These are phyloP conservation scores for Salix caprea DNA, from an alignment of 345 rosid species.

Conservation along the genomic window DNA sequence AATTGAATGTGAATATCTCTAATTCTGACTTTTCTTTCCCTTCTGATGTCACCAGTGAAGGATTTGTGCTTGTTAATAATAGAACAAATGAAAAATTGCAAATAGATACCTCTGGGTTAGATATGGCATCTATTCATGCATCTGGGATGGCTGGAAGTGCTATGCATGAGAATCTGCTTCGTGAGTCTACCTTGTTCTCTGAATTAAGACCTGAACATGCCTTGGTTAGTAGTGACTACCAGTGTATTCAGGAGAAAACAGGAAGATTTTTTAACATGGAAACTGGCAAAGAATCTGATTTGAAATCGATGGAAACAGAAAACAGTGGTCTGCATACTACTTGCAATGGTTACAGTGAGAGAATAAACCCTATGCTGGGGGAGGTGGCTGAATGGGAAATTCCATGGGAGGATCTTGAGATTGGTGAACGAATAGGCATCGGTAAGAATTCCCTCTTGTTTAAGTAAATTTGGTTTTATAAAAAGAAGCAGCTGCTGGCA, in stretches of 20 bases:
- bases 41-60: slow-evolving; percentile 30
- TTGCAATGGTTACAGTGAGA: slow-evolving; percentile 43
- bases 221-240: slow-evolving; percentile 22
- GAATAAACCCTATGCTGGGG: slow-evolving; percentile 59
- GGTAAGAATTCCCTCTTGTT: slow-evolving; percentile 49
- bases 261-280: slow-evolving; percentile 14
- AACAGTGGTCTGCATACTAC: slow-evolving; percentile 25
- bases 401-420: slow-evolving; percentile 88
- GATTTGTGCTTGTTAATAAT: slow-evolving; percentile 23
- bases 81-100: slow-evolving; percentile 23
- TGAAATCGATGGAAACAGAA: slow-evolving; percentile 27
- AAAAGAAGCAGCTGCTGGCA: neutral
- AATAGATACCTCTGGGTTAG: slow-evolving; percentile 14
- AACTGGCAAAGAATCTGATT: slow-evolving; percentile 32
- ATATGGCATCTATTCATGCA: slow-evolving; percentile 14
- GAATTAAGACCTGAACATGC: slow-evolving; percentile 30
- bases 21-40: slow-evolving; percentile 29
- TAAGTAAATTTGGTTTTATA: neutral
- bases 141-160: slow-evolving; percentile 12
- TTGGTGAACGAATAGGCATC: slow-evolving; percentile 98
- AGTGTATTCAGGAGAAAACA: neutral
- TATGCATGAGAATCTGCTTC: slow-evolving; percentile 17
- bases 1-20: slow-evolving; percentile 28
- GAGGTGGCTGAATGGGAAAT: slow-evolving; percentile 91
- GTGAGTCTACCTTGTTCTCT: slow-evolving; percentile 23